A percentile compares a stretch with the other conserved stretches of the same genome.
Conservation (phyloP, 192 early-diverging fungal species). For the Radiomyces spectabilis region DNA sequence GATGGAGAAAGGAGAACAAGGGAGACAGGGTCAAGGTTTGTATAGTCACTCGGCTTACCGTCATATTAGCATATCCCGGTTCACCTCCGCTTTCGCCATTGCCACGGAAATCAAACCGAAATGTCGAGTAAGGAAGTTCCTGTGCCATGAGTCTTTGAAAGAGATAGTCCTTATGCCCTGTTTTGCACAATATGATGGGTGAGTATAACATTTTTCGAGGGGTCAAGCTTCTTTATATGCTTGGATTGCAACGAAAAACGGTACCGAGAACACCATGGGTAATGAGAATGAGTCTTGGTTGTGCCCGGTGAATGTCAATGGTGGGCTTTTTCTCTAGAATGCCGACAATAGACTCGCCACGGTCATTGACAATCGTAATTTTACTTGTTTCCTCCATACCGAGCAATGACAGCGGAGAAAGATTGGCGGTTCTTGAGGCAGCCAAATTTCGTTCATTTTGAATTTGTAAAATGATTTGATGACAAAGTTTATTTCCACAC, state of each 20-base stretch:
- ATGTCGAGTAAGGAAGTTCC: conserved; percentile 13
- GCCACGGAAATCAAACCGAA: conserved; percentile 28
- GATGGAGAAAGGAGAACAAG: background rate
- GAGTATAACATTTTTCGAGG: too few species aligned
- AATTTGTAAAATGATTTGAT: too few species aligned
- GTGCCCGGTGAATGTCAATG: background rate
- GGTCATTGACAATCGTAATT: background rate
- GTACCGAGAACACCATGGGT: background rate
- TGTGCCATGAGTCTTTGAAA: conserved; percentile 14
- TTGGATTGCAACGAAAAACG: too few species aligned
- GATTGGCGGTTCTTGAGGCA: too few species aligned
- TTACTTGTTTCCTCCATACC: too few species aligned
- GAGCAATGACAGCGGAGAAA: too few species aligned
- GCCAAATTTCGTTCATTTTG: too few species aligned
- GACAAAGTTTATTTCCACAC: too few species aligned
- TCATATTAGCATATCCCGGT: conserved; percentile 6
- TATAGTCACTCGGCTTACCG: conserved; percentile 4
- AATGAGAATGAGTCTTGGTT: background rate
- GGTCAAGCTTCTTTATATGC: too few species aligned
- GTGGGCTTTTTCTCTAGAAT: background rate
- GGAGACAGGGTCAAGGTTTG: background rate
- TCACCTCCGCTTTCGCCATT: conserved; percentile 21
- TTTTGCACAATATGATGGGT: too few species aligned
- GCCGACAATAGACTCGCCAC: background rate
- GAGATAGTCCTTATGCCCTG: conserved; percentile 27